Base-by-base conservation (phyloP, 192 early-diverging fungal genomes). In the Dissophora globulifera region DNA sequence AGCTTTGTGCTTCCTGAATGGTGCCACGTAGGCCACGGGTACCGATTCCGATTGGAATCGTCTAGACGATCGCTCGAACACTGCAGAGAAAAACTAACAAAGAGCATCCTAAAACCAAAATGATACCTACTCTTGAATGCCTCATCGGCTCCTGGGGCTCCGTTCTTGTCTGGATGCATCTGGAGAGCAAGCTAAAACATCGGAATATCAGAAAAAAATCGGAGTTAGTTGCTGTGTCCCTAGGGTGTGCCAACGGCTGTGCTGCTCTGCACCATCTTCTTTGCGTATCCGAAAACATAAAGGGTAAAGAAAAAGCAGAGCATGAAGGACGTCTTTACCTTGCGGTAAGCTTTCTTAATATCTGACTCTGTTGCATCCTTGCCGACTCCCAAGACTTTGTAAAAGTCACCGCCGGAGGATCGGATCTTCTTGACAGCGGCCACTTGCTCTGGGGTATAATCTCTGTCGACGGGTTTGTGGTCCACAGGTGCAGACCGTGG, bases 111-210 rank as follows among this genome's bases (percentile, higher is more conserved):
- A 4, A 33, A 15, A 9, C 38, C 43, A n/a, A 45, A 17, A 30
- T 17, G 25, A 17, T 11, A 69, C 81, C 38, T 80, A 93, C 92
- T 85, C 82, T 98, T 97, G 66, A 98, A 98, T 0, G 96, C 95
- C 78, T 97, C 95, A 42, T 96, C 95, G 7, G 95, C 94, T 16
- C 96, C 95, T 3, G 96, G 94, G 7, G 97, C 96, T 3, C 84
- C 88, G 58, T 96, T 97, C 76, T 98, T 98, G 64, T 98, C 97
- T 3, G 97, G 97, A 71, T 98, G 97, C 75, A 93, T 96, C 62
- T 93, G 87, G 42, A 98, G 86, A 11, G 96, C 96, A 47, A 95
- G 86, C 88, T 94, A 68, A 41, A 29, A 23, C 17, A 15, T 11
- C n/a, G 50, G 12, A 54, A 10, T 53, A 84, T 33, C 6, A 42